phyloP scores from a whole-genome alignment of 306 rosid genomes.

The Coriaria nepalensis region DNA sequence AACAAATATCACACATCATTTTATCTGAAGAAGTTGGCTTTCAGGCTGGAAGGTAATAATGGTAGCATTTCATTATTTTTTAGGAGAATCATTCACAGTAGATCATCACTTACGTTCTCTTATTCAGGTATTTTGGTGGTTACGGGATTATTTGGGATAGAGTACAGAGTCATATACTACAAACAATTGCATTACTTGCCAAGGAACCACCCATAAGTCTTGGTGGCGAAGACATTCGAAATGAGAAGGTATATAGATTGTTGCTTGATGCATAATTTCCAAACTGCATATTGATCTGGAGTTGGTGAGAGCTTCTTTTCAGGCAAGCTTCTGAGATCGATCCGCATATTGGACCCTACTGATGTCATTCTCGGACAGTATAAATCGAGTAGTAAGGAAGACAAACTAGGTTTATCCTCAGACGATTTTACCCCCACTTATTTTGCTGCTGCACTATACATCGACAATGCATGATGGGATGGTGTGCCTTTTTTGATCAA shows the following conservation, averaged over 20 bases:
- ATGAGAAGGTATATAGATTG: slow-evolving; percentile 60
- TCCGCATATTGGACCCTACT: slow-evolving; percentile 57
- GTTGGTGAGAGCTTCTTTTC: slow-evolving; percentile 32
- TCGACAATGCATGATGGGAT: slow-evolving; percentile 94
- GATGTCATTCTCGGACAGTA: slow-evolving; percentile 86
- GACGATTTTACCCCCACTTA: slow-evolving; percentile 72
- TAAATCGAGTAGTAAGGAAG: slow-evolving; percentile 36
- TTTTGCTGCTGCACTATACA: slow-evolving; percentile 68
- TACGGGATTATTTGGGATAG: slow-evolving; percentile 81
- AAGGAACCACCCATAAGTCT: slow-evolving; percentile 94
- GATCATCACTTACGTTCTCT: neutral
- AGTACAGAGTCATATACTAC: slow-evolving; percentile 83
- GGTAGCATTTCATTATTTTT: slow-evolving; percentile 15
- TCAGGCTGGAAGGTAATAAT: slow-evolving; percentile 61
- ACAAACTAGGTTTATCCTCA: slow-evolving; percentile 30
- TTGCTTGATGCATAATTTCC: slow-evolving; percentile 2
- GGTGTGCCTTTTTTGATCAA: slow-evolving; percentile 88
- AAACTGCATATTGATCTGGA: slow-evolving; percentile 9
- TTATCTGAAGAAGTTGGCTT: slow-evolving; percentile 66
- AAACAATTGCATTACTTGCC: slow-evolving; percentile 84
- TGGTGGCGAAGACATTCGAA: slow-evolving; percentile 83
- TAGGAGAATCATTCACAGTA: neutral
- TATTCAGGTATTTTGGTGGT: slow-evolving; percentile 63
- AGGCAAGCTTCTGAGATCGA: slow-evolving; percentile 85
- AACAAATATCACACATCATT: slow-evolving; percentile 34